These are phyloP conservation scores for Rhytidhysteron rufulum DNA, from an alignment of 2,329 filamentous ascomycete species.

Conservation along the genomic window DNA sequence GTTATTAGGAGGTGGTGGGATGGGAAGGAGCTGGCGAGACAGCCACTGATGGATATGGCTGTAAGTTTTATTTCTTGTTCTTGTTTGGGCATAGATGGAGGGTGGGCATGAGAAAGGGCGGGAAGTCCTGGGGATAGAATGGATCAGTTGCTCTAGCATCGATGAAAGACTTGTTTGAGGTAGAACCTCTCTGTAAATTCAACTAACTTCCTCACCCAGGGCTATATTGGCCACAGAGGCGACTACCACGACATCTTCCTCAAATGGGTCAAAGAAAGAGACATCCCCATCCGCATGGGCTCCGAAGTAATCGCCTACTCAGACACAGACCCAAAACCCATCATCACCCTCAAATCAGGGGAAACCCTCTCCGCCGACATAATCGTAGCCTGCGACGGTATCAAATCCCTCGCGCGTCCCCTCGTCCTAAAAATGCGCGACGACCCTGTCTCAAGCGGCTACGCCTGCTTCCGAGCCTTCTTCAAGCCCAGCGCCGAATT, in stretches of 20 bases:
- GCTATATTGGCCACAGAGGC: conserved; percentile 18
- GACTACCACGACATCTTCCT: conserved; percentile 18
- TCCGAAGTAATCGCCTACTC: conserved; percentile 15
- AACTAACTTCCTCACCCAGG: conserved; percentile 1
- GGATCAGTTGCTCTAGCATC: no score
- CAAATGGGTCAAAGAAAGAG: conserved; percentile 13
- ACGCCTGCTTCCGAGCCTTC: conserved; percentile 49
- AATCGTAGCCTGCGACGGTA: conserved; percentile 48
- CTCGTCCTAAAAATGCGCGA: conserved; percentile 48
- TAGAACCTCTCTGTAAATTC: no score
- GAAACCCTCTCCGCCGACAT: conserved; percentile 40
- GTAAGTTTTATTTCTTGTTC: neutral
- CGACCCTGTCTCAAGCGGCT: conserved; percentile 47
- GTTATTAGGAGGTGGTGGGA: conserved; percentile 48
- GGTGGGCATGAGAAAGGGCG: neutral
- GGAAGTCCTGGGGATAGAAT: no score
- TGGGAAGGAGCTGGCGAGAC: conserved; percentile 45
- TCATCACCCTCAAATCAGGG: conserved; percentile 12
- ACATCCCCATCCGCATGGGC: conserved; percentile 15
- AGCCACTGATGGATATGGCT: conserved; percentile 51
- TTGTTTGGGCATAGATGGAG: neutral
- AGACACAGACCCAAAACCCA: conserved; percentile 11
- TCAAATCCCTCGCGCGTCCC: conserved; percentile 46
- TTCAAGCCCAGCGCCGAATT: conserved; percentile 15
- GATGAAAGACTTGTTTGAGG: no score